phyloP scores from a whole-genome alignment of 129 eudicot species.

The Flaveria brownii region DNA sequence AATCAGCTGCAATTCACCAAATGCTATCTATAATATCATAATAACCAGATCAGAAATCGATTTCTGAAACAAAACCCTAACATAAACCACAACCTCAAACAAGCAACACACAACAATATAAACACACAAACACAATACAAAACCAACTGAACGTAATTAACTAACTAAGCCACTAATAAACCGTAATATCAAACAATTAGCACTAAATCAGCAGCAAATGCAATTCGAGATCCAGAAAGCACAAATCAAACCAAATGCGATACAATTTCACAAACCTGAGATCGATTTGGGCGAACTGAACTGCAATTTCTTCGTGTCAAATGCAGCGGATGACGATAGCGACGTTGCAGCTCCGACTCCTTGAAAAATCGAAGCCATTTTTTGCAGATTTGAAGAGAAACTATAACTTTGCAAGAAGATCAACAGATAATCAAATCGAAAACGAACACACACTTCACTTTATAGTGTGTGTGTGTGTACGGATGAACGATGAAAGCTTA shows the following conservation, averaged over 20 bases:
- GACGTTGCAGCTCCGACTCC: slow-evolving; percentile 45
- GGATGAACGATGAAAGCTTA: slow-evolving; percentile 7
- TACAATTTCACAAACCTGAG: slow-evolving; percentile 26
- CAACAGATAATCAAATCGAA: background rate
- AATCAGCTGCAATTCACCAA: background rate
- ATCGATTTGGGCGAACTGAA: slow-evolving; percentile 28
- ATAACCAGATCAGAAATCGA: background rate
- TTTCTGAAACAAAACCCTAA: slow-evolving; percentile 12
- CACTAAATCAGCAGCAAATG: background rate
- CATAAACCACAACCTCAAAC: background rate
- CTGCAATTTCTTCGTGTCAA: slow-evolving; percentile 37
- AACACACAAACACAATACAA: background rate
- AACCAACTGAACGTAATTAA: background rate
- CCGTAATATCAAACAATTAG: slow-evolving; percentile 5
- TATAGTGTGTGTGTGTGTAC: slow-evolving; percentile 4
- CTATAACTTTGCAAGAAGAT: slow-evolving; percentile 3
- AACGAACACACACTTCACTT: slow-evolving; percentile 12
- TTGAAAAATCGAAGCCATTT: slow-evolving; percentile 56
- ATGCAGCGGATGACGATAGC: slow-evolving; percentile 27
- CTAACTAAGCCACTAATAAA: background rate
- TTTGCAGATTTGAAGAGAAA: background rate
- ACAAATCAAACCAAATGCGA: background rate
- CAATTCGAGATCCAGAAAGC: background rate
- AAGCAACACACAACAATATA: background rate
- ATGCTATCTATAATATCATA: background rate